Percentiles rank a stretch among this genome's conserved stretches.
Conservation (phyloP, 2,329 filamentous ascomycete species). For the Bertia moriformis region DNA sequence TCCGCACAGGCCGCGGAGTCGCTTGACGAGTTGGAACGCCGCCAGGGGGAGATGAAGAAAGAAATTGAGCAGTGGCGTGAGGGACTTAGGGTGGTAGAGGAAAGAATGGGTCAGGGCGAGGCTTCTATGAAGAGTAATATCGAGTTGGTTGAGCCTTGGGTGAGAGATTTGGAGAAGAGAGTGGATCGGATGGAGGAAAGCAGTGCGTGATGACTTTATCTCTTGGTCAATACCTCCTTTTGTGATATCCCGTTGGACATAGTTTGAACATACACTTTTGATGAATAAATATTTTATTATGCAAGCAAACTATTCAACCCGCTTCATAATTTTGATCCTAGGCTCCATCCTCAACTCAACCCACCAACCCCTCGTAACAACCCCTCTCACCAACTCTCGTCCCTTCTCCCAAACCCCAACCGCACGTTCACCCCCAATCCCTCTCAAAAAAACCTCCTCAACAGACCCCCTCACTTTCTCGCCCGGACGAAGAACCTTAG, state of each 20-base stretch:
- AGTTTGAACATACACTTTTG: too few relatives aligned
- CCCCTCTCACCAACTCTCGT: neutral
- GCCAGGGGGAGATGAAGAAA: slow-evolving; percentile 39
- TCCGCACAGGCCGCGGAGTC: slow-evolving; percentile 40
- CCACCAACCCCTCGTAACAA: neutral
- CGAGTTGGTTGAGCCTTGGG: slow-evolving; percentile 40
- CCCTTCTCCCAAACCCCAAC: neutral
- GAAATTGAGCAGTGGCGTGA: slow-evolving; percentile 46
- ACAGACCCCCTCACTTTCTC: neutral
- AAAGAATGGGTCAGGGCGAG: slow-evolving; percentile 35
- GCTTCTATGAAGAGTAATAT: slow-evolving; percentile 39
- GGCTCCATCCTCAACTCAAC: slow-evolving; percentile 1
- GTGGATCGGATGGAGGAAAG: slow-evolving; percentile 20
- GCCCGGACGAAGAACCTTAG: neutral
- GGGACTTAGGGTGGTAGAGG: slow-evolving; percentile 38
- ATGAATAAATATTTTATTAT: too few relatives aligned
- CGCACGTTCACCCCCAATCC: neutral
- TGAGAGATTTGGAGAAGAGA: slow-evolving; percentile 40
- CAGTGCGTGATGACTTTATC: too few relatives aligned
- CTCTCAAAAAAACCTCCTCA: neutral
- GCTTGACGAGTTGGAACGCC: slow-evolving; percentile 37
- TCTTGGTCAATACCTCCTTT: too few relatives aligned
- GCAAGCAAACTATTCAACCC: too few relatives aligned
- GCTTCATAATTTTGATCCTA: neutral
- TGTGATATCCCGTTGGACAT: too few relatives aligned